Conservation (phyloP, 768 basidiomycete species). For the Candolleomyces aberdarensis region DNA sequence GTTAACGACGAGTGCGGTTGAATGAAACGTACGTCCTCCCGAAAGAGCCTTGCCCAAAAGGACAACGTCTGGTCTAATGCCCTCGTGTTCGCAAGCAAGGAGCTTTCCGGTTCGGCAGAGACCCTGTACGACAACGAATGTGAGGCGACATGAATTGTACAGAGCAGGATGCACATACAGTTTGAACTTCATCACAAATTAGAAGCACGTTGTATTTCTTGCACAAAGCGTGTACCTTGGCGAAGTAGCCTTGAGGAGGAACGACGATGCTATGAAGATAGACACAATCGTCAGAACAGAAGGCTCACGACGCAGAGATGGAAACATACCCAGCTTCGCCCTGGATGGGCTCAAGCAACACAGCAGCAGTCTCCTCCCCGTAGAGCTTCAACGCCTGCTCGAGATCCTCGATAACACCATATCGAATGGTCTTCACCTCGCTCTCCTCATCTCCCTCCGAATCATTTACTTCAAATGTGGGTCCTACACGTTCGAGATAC, state of each 20-base stretch:
- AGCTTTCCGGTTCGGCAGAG: conserved; percentile 92
- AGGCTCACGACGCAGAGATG: not conserved
- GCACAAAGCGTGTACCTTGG: conserved; percentile 76
- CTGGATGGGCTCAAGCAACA: conserved; percentile 97
- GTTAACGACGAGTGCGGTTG: not conserved
- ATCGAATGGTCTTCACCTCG: conserved; percentile 62
- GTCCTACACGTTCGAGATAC: conserved; percentile 82
- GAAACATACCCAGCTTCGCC: conserved; percentile 89
- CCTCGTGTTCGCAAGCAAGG: conserved; percentile 86
- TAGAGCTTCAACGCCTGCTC: conserved; percentile 74
- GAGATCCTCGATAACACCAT: conserved; percentile 81
- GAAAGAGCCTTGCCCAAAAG: conserved; percentile 96
- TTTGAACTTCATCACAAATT: conserved; percentile 98
- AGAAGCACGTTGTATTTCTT: conserved; percentile 91
- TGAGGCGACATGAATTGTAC: not conserved
- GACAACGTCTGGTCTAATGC: conserved; percentile 86
- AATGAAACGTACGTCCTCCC: conserved; percentile 69
- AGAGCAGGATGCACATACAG: conserved; percentile 41
- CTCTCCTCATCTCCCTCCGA: conserved; percentile 41
- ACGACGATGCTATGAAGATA: conserved; percentile 72
- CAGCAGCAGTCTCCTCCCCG: conserved; percentile 84
- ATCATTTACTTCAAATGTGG: conserved; percentile 45
- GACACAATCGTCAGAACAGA: conserved; percentile 2
- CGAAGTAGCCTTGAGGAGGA: conserved; percentile 84
- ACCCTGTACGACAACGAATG: conserved; percentile 45